phyloP scores from a whole-genome alignment of 768 basidiomycete genomes.

The Trametes sanguinea region DNA sequence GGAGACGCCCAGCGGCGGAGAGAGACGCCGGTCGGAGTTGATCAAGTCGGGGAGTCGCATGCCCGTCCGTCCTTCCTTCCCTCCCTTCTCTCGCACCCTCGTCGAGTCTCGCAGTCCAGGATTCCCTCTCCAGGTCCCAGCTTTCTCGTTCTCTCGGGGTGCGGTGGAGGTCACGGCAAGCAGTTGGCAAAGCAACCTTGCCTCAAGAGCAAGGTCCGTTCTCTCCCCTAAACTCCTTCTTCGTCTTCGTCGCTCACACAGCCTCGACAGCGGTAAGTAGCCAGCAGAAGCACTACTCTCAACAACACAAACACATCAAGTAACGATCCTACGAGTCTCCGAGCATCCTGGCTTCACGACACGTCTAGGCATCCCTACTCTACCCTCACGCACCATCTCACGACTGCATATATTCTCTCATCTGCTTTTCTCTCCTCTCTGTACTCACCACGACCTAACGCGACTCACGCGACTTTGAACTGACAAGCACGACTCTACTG shows the following conservation, averaged over 20 bases:
- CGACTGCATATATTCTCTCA: slow-evolving; percentile 20
- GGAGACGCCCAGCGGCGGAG: slow-evolving; percentile 20
- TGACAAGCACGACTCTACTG: slow-evolving; percentile 20
- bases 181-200: slow-evolving; percentile 27
- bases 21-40: slow-evolving; percentile 17
- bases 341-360: slow-evolving; percentile 18
- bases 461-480: slow-evolving; percentile 11
- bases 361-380: slow-evolving; percentile 18
- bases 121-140: slow-evolving; percentile 12
- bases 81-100: slow-evolving; percentile 21
- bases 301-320: slow-evolving; percentile 21
- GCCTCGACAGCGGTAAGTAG: slow-evolving; percentile 24
- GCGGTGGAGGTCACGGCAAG: slow-evolving; percentile 22
- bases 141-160: slow-evolving; percentile 25
- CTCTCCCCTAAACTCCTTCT: not conserved
- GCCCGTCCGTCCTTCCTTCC: not conserved
- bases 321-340: slow-evolving; percentile 28
- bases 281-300: slow-evolving; percentile 19
- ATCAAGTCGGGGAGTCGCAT: slow-evolving; percentile 16
- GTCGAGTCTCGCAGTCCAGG: slow-evolving; percentile 22
- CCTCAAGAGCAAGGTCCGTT: slow-evolving; percentile 23
- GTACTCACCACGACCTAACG: slow-evolving; percentile 13
- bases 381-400: slow-evolving; percentile 23
- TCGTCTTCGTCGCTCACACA: not conserved
- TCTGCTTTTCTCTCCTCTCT: slow-evolving; percentile 11